Evolutionary conservation across 306 rosid species (phyloP).

Genomic region (Corylus avellana): DNA sequence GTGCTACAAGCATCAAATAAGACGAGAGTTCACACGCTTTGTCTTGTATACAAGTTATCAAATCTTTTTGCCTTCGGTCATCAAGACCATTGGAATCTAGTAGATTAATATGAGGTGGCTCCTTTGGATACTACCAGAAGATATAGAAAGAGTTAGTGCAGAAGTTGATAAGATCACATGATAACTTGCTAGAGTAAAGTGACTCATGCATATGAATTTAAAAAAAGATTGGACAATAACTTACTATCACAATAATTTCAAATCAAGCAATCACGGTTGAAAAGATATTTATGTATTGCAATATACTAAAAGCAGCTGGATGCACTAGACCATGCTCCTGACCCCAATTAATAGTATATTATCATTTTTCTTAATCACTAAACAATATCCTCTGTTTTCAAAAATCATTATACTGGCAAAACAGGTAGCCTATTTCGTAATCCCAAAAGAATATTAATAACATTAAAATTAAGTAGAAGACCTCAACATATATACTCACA

Average conservation of each 20-base stretch:
- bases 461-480: background rate
- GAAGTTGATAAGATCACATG: conserved; percentile 11
- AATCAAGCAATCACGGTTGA: background rate
- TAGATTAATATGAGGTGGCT: conserved; percentile 55
- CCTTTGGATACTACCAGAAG: conserved; percentile 64
- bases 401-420: background rate
- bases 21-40: conserved; percentile 60
- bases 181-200: background rate
- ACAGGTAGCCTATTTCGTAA: background rate
- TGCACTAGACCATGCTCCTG: background rate
- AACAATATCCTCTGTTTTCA: background rate
- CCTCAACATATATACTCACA: background rate
- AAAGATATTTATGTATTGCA: background rate
- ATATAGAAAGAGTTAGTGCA: conserved; percentile 3
- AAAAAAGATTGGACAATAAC: conserved; percentile 11
- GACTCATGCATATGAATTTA: background rate
- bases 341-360: background rate
- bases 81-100: conserved; percentile 74
- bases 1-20: conserved; percentile 71
- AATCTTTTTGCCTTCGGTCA: conserved; percentile 52
- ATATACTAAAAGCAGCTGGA: background rate
- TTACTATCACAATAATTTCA: background rate
- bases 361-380: background rate
- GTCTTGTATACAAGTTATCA: conserved; percentile 41
- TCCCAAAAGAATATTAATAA: background rate